These are phyloP conservation scores for Aspergillus candidus DNA, from an alignment of 2,329 filamentous ascomycete species.

Conservation along the genomic window DNA sequence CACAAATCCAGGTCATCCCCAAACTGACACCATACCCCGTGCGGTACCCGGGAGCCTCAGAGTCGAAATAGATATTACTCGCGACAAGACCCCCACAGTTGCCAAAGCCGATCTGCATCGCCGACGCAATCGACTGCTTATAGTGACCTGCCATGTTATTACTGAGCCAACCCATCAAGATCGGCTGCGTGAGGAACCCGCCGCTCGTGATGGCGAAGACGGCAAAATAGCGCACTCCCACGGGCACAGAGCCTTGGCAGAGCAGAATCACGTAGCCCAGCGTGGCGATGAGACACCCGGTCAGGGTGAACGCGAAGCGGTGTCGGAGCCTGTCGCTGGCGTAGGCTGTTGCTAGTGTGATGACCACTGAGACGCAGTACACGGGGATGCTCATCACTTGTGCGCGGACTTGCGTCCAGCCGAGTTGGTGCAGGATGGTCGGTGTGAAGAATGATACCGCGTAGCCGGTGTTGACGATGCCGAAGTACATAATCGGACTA, in stretches of 20 bases:
- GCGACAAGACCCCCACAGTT: slow-evolving; percentile 32
- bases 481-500: slow-evolving; percentile 56
- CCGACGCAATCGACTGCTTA: slow-evolving; percentile 50
- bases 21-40: slow-evolving; percentile 25
- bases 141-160: slow-evolving; percentile 55
- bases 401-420: slow-evolving; percentile 49
- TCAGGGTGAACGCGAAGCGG: slow-evolving; percentile 51
- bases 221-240: slow-evolving; percentile 49
- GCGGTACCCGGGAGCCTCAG: slow-evolving; percentile 23
- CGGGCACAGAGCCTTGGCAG: slow-evolving; percentile 41
- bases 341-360: slow-evolving; percentile 48
- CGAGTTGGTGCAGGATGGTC: slow-evolving; percentile 45
- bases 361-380: slow-evolving; percentile 58
- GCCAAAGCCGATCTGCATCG: slow-evolving; percentile 43
- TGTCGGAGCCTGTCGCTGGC: slow-evolving; percentile 47
- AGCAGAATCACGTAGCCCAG: slow-evolving; percentile 54
- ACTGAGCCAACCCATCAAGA: slow-evolving; percentile 51
- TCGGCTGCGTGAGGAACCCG: slow-evolving; percentile 50
- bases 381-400: slow-evolving; percentile 50
- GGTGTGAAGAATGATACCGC: slow-evolving; percentile 40
- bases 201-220: slow-evolving; percentile 51
- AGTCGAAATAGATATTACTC: slow-evolving; percentile 28
- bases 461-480: slow-evolving; percentile 48
- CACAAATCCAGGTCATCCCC: slow-evolving; percentile 31
- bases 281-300: slow-evolving; percentile 45